Percentiles rank a stretch among this genome's conserved stretches.
Evolutionary conservation across 768 basidiomycete genomes (phyloP).

Genomic region (Termitomyces sp.): DNA sequence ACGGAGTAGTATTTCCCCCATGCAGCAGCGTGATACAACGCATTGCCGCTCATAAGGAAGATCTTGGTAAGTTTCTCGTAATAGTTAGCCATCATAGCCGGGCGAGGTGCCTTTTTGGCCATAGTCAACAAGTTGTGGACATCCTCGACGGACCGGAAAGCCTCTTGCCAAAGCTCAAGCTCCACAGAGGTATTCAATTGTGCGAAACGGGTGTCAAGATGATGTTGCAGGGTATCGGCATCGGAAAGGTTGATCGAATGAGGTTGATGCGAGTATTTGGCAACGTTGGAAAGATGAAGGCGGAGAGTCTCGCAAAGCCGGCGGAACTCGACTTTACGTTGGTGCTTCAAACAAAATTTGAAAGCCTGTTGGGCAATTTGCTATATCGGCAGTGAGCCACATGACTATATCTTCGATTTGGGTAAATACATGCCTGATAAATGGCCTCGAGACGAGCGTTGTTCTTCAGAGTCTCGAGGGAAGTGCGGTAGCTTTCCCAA

Average conservation of each 20-base stretch:
- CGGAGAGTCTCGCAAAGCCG: slow-evolving; percentile 95
- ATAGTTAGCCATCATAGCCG: slow-evolving; percentile 97
- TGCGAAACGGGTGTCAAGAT: slow-evolving; percentile 95
- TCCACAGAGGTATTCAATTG: slow-evolving; percentile 97
- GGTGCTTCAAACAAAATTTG: slow-evolving; percentile 91
- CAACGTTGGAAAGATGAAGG: slow-evolving; percentile 90
- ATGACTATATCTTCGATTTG: neutral
- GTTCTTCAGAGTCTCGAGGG: slow-evolving; percentile 93
- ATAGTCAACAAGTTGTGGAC: slow-evolving; percentile 93
- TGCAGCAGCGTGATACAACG: slow-evolving; percentile 94
- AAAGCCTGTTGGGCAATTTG: slow-evolving; percentile 97
- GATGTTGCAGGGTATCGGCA: slow-evolving; percentile 90
- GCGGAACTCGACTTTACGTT: slow-evolving; percentile 95
- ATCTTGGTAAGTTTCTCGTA: slow-evolving; percentile 98
- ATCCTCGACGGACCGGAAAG: slow-evolving; percentile 97
- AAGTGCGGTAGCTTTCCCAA: slow-evolving; percentile 98
- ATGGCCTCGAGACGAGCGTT: slow-evolving; percentile 89
- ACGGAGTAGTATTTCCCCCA: slow-evolving; percentile 86
- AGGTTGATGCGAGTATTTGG: slow-evolving; percentile 91
- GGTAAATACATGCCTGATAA: slow-evolving; percentile 70
- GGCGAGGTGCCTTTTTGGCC: slow-evolving; percentile 90
- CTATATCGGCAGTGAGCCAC: slow-evolving; percentile 35
- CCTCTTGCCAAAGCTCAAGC: slow-evolving; percentile 98
- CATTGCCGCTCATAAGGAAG: slow-evolving; percentile 92
- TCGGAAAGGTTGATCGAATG: slow-evolving; percentile 96